A percentile compares a stretch with the other conserved stretches of the same genome.
phyloP scores from a whole-genome alignment of 495 filamentous ascomycete genomes.

The Hypoxylon trugodes region DNA sequence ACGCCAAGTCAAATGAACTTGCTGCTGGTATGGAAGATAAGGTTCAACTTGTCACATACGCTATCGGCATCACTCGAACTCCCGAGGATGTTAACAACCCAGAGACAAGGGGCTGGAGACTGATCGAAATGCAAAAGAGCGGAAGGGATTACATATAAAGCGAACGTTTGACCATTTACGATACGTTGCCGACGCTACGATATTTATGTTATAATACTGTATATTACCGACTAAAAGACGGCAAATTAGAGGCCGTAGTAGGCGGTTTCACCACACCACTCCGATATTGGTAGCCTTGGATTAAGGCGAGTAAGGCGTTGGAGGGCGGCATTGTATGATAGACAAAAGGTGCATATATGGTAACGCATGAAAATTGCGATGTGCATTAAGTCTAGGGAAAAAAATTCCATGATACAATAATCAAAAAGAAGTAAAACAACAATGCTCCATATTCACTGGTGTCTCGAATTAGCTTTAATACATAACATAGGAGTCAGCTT shows the following conservation, averaged over 20 bases:
- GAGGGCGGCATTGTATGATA: constrained; percentile 42
- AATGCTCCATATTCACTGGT: too few relatives aligned
- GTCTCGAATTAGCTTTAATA: too few relatives aligned
- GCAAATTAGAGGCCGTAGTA: constrained; percentile 22
- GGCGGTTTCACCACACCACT: constrained; percentile 45
- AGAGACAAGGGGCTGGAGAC: constrained; percentile 93
- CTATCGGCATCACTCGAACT: constrained; percentile 91
- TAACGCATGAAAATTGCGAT: constrained; percentile 27
- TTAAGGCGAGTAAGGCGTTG: constrained; percentile 36
- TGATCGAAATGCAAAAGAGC: constrained; percentile 99
- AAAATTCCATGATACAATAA: constrained; percentile 21
- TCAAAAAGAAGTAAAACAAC: constrained; percentile 17
- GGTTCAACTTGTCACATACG: constrained; percentile 97
- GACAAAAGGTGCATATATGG: constrained; percentile 40
- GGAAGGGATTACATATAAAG: constrained; percentile 83
- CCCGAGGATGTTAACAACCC: constrained; percentile 96
- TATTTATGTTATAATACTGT: constrained; percentile 40
- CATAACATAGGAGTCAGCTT: too few relatives aligned
- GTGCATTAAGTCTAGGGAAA: constrained; percentile 24
- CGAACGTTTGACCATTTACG: constrained; percentile 10
- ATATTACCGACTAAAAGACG: constrained; percentile 34
- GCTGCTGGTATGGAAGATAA: constrained; percentile 99
- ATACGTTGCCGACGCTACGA: constrained; percentile 25
- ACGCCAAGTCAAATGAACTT: constrained; percentile 85
- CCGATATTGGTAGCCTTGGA: constrained; percentile 37